Percentiles rank a stretch among this genome's conserved stretches.
Evolutionary conservation across 306 rosid species (phyloP).

Genomic region (Coriaria nepalensis): DNA sequence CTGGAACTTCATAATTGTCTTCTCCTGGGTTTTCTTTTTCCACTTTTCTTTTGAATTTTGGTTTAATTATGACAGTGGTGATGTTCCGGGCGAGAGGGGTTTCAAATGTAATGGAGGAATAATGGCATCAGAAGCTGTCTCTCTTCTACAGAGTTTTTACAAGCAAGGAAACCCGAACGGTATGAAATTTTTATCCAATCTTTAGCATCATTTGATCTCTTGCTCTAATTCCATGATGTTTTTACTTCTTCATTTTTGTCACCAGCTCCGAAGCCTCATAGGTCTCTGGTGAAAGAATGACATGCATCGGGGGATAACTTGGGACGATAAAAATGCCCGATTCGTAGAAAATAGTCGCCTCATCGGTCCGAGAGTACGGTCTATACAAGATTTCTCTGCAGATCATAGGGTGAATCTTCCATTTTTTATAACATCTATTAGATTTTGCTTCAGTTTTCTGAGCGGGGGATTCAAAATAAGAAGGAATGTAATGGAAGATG

Average conservation of each 20-base stretch:
- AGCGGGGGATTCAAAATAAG: too few relatives aligned
- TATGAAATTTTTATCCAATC: conserved; percentile 12
- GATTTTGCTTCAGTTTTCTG: too few relatives aligned
- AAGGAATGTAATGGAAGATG: too few relatives aligned
- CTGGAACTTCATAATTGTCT: neutral
- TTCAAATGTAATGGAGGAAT: conserved; percentile 81
- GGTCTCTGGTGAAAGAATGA: conserved; percentile 42
- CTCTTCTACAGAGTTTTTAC: conserved; percentile 62
- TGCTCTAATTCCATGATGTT: too few relatives aligned
- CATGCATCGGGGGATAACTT: too few relatives aligned
- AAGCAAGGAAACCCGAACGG: conserved; percentile 98
- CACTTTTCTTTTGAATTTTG: neutral
- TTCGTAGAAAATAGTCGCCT: too few relatives aligned
- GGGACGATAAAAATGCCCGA: conserved; percentile 10
- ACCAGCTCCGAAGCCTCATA: conserved; percentile 96
- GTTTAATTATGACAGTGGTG: conserved; percentile 20
- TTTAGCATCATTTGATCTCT: conserved; percentile 3
- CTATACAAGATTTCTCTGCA: too few relatives aligned
- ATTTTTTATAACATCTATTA: too few relatives aligned
- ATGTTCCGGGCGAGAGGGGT: conserved; percentile 24
- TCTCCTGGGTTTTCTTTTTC: neutral
- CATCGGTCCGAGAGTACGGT: too few relatives aligned
- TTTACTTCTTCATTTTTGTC: too few relatives aligned
- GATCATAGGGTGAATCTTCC: too few relatives aligned
- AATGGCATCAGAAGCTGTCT: conserved; percentile 82